Evolutionary conservation across 1,139 yeast genomes (phyloP), one percentile per base, ranked within the genome.

Genomic region (Geotrichum histeridarum): DNA sequence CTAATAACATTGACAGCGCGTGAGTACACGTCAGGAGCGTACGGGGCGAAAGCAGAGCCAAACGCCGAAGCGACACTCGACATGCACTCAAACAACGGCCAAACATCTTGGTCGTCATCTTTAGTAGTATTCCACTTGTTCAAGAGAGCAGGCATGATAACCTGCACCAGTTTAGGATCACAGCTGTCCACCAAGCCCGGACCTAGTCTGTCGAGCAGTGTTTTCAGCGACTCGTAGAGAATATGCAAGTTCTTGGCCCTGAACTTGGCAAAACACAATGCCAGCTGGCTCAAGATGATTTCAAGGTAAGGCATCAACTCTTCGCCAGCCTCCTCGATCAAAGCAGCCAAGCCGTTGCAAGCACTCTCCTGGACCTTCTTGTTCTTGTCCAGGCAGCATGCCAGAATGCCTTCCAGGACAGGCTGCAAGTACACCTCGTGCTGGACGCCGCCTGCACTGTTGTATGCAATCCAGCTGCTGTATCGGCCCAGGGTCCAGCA

Each of bases 351-450:
- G 8, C 96, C 88, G 44, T 91, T 82, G 64, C 96, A 88, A 1
- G 96, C 97, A 51, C 96, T 86, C 65, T 90, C 95, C 72, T 93
- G 99, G 14, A 93, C 99, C 58, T 86, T 88, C 67, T 91, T 91
- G 72, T 89, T 89, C 55, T 76, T 77, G 69, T 93, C 98, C 61
- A 89, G 73, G 36, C 88, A 83, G 69, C 94, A 85, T 51, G 71
- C 73, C 65, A 93, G 77, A 50, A 91, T 78, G 1, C 95, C 81
- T 64, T 86, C 83, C 60, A 93, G 77, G 0, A 94, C 88, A 2
- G 95, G 94, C 50, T 56, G 54, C 55, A 79, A 75, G 66, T 87
- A 84, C 61, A 75, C 79, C 15, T 89, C 78, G 65, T 82, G 85
- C 30, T 77, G 72, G 2, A 85, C 86, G 36, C 83, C 83, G 43